Evolutionary conservation across 371 early-diverging fungal species (phyloP).

Genomic region (Mucor sp.): DNA sequence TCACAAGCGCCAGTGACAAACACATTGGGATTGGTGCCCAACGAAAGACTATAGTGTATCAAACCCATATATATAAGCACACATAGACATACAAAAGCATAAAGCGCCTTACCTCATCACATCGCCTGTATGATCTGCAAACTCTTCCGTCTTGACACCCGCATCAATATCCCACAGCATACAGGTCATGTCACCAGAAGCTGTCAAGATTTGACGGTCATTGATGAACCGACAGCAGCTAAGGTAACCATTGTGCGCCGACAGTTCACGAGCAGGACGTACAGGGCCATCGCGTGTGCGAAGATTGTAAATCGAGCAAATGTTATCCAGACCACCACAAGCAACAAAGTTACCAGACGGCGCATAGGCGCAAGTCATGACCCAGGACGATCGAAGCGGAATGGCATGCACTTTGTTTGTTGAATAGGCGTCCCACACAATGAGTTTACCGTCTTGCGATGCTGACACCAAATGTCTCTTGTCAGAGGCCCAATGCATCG

Average conservation of each 20-base stretch:
- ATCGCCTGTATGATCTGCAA: conserved; percentile 97
- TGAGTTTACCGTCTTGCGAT: conserved; percentile 98
- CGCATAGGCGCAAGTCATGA: conserved; percentile 99
- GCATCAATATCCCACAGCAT: conserved; percentile 99
- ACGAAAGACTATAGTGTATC: conserved; percentile 68
- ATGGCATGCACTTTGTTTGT: conserved; percentile 98
- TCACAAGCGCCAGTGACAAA: conserved; percentile 99
- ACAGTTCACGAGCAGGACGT: conserved; percentile 91
- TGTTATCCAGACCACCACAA: conserved; percentile 98
- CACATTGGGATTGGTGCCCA: conserved; percentile 79
- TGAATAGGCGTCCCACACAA: conserved; percentile 98
- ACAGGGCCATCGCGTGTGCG: conserved; percentile 89
- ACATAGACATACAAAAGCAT: background rate
- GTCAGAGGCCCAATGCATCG: conserved; percentile 98
- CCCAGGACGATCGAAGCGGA: conserved; percentile 97
- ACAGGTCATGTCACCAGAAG: conserved; percentile 97
- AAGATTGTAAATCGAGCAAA: conserved; percentile 96
- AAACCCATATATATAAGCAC: background rate
- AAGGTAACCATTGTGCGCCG: conserved; percentile 96
- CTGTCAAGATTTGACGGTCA: conserved; percentile 93
- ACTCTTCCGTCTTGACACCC: conserved; percentile 91
- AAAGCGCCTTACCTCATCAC: conserved; percentile 90
- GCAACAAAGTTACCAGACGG: conserved; percentile 98
- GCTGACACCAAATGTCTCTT: conserved; percentile 96
- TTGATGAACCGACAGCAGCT: conserved; percentile 95